phyloP scores from a whole-genome alignment of 495 filamentous ascomycete genomes.

The Neurospora cerealis region DNA sequence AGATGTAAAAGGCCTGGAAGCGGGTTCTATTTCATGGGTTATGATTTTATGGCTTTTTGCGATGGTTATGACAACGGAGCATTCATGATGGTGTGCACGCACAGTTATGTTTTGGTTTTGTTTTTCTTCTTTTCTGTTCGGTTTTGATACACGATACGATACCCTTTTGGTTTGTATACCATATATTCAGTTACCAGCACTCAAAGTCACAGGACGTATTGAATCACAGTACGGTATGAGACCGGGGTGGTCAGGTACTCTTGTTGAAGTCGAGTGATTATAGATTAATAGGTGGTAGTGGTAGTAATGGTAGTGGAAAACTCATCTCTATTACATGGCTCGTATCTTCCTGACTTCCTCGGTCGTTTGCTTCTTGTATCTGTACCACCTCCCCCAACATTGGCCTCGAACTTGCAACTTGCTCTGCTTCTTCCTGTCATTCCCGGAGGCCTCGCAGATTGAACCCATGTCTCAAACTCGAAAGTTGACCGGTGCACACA shows the following conservation, averaged over 20 bases:
- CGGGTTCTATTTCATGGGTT: neutral
- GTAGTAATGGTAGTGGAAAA: neutral
- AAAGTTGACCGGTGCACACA: neutral
- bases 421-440: neutral
- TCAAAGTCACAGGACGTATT: neutral
- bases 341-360: neutral
- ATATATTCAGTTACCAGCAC: neutral
- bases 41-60: neutral
- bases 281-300: neutral
- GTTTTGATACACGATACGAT: neutral
- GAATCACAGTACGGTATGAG: neutral
- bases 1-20: constrained; percentile 22
- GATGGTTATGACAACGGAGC: neutral
- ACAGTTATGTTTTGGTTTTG: neutral
- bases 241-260: neutral
- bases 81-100: neutral
- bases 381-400: too few species aligned
- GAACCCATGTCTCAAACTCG: neutral
- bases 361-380: neutral
- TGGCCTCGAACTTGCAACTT: neutral
- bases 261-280: neutral
- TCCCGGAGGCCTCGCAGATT: neutral
- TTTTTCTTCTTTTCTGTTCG: neutral
- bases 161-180: neutral
- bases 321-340: neutral